Percentiles rank a stretch among this genome's conserved stretches.
phyloP scores from a whole-genome alignment of 768 basidiomycete genomes.

The Xerocomellus chrysenteron region DNA sequence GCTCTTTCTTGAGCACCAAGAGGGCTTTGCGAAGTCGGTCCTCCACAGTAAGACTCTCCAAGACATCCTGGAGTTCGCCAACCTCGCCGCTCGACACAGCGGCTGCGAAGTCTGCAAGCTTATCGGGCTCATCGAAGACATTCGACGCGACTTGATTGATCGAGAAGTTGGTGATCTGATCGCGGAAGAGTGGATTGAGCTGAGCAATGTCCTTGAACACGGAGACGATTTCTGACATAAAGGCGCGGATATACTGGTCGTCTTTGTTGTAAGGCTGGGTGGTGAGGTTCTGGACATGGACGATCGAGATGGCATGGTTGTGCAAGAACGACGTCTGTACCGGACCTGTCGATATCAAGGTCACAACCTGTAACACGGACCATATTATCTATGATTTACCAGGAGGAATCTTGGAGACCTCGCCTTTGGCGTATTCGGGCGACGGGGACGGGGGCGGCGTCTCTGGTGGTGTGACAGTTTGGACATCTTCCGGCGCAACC shows the following conservation, averaged over 20 bases:
- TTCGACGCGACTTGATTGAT: conserved; percentile 90
- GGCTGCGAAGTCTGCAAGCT: conserved; percentile 95
- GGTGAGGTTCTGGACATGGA: conserved; percentile 79
- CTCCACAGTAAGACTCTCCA: conserved; percentile 83
- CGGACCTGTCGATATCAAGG: conserved; percentile 41
- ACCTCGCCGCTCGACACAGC: conserved; percentile 95
- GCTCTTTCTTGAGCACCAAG: conserved; percentile 93
- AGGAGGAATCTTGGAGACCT: conserved; percentile 23
- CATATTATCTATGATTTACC: conserved; percentile 11
- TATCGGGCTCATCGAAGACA: conserved; percentile 96
- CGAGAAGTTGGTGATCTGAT: conserved; percentile 95
- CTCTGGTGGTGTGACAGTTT: conserved; percentile 47
- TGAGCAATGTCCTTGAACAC: conserved; percentile 99
- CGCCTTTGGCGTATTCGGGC: conserved; percentile 20
- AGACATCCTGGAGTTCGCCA: conserved; percentile 86
- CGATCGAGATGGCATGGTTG: conserved; percentile 80
- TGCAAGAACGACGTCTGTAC: conserved; percentile 85
- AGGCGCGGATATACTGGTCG: conserved; percentile 92
- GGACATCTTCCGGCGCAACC: conserved; percentile 38
- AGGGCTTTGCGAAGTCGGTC: conserved; percentile 89
- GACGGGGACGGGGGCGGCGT: conserved; percentile 34
- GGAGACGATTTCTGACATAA: conserved; percentile 94
- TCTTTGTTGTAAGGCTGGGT: conserved; percentile 88
- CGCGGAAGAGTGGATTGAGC: conserved; percentile 95
- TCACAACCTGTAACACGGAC: not conserved